A percentile compares a stretch with the other conserved stretches of the same genome.
phyloP scores from a whole-genome alignment of 805 yeast species.

The Saturnispora gosingensis region DNA sequence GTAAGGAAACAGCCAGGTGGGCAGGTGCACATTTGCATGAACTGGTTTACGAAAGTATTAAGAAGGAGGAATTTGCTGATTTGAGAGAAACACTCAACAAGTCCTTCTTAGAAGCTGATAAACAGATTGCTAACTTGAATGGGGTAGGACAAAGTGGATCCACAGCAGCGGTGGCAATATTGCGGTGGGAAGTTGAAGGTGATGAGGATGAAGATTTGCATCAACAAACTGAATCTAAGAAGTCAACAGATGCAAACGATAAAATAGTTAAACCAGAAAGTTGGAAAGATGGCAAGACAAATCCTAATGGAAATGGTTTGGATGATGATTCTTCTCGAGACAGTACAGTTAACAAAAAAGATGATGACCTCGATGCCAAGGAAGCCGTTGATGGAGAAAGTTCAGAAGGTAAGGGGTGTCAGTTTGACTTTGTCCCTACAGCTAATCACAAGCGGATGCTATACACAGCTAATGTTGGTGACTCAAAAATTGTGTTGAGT shows the following conservation, averaged over 20 bases:
- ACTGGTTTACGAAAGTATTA: slow-evolving; percentile 49
- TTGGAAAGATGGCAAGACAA: background rate
- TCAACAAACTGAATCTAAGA: background rate
- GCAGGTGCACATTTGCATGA: slow-evolving; percentile 81
- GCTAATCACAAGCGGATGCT: slow-evolving; percentile 57
- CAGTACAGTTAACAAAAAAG: background rate
- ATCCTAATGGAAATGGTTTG: too few species aligned
- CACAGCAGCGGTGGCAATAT: slow-evolving; percentile 89
- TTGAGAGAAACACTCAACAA: slow-evolving; percentile 58
- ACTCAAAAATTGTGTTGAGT: slow-evolving; percentile 72
- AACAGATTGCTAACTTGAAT: slow-evolving; percentile 43
- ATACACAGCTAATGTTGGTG: slow-evolving; percentile 94
- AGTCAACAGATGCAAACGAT: background rate
- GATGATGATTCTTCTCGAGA: background rate
- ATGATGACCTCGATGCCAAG: background rate
- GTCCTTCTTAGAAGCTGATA: slow-evolving; percentile 71
- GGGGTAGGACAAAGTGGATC: slow-evolving; percentile 75
- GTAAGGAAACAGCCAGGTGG: slow-evolving; percentile 87
- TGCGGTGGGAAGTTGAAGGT: slow-evolving; percentile 64
- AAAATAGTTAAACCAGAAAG: background rate
- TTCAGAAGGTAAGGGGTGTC: background rate
- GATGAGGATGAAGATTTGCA: slow-evolving; percentile 17
- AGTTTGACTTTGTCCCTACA: slow-evolving; percentile 37
- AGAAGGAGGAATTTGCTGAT: slow-evolving; percentile 38
- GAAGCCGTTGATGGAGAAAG: background rate